Base-by-base conservation (phyloP, 176 grass and related monocot genomes). In the Alloteropsis semialata region DNA sequence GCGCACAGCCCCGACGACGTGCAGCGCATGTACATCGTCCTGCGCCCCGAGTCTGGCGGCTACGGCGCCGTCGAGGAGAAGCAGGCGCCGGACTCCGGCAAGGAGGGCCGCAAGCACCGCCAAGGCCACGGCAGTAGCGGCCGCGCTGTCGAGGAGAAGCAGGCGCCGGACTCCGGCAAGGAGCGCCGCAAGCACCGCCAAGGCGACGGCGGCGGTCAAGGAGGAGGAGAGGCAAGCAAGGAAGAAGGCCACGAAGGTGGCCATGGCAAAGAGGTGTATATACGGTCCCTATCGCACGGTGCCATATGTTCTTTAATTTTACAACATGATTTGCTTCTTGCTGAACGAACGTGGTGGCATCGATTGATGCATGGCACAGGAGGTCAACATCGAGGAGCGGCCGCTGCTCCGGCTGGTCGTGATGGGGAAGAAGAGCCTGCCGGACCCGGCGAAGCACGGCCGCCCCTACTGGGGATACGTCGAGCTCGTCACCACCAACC, bases 401-500 rank as follows among this genome's bases (percentile, higher is more conserved):
- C 75, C 77, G 8, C 53, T 94, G 66, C 88, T 97, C 28, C 88
- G 92, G 5, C 82, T 94, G 17, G 46, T 94, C 5, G 88, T 94
- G 3, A 94, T 94, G 95, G 90, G 95, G 25, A 92, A 83, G 86
- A 97, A 97, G 88, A 91, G 88, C 61, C 65, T 97, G 73, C 92
- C 95, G 28, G 88, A 92, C 59, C 92, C 88, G 9, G 74, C 43
- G 11, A 68, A 89, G 90, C 87, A 66, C 69, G 54, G 92, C 83
- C 88, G 88, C 6, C 95, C 92, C 0, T 94, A 74, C 41, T 92
- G 95, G 95, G 95, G 90, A 0, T 94, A 90, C 69, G 89, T 97
- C 18, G 90, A 97, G 66, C 88, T 97, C 17, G 95, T 97, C 76
- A 94, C 92, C 13, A 97, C 95, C 14, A 64, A 92, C 2, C 0